Evolutionary conservation across 2,329 filamentous ascomycete species (phyloP).

Genomic region (Pleurostoma richardsiae): DNA sequence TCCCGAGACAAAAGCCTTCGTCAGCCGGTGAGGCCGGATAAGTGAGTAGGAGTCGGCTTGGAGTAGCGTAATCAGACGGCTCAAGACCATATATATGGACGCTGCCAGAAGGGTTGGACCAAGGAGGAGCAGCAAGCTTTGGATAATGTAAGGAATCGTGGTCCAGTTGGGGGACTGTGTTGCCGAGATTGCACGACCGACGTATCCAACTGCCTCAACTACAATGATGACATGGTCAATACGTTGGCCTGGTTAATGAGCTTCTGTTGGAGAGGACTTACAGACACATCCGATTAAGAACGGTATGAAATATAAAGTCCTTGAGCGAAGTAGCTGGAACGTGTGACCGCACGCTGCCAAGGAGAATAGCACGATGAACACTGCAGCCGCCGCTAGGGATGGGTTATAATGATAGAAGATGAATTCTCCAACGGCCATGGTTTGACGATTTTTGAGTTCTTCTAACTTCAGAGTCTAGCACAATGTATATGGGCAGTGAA

Average conservation of each 20-base stretch:
- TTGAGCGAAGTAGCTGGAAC: conserved; percentile 27
- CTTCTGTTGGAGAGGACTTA: conserved; percentile 18
- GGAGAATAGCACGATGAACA: conserved; percentile 33
- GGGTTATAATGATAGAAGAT: not conserved
- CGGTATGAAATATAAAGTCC: conserved; percentile 45
- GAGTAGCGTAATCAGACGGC: conserved; percentile 2
- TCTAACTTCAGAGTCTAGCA: no score
- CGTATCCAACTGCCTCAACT: conserved; percentile 6
- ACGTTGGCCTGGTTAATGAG: not conserved
- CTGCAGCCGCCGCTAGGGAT: conserved; percentile 27
- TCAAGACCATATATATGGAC: conserved; percentile 7
- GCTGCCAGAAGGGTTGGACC: conserved; percentile 5
- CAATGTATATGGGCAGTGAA: no score
- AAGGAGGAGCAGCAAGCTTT: conserved; percentile 4
- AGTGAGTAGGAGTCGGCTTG: conserved; percentile 1
- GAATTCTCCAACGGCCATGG: not conserved
- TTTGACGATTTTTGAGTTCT: no score
- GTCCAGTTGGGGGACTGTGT: conserved; percentile 2
- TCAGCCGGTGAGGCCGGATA: conserved; percentile 2
- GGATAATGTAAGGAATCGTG: conserved; percentile 2
- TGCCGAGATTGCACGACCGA: conserved; percentile 2
- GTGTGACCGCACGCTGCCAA: conserved; percentile 28
- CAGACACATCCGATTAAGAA: conserved; percentile 47
- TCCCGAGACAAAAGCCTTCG: conserved; percentile 5
- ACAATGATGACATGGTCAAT: not conserved